Conservation (phyloP, 495 filamentous ascomycete genomes). For the Aspergillus biplanus region DNA sequence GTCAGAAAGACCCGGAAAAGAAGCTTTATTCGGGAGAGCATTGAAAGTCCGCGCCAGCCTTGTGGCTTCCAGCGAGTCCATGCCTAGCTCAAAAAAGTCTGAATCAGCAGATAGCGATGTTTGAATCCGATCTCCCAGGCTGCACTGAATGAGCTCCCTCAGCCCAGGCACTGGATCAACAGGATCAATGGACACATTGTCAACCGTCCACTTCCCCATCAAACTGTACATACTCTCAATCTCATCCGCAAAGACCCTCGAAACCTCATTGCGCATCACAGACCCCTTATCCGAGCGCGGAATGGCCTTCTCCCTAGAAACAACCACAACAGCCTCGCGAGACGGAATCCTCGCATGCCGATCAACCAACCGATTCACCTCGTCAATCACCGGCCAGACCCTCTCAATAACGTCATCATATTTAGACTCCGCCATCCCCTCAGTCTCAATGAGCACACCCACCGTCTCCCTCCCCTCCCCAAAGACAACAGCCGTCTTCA, state of each 20-base stretch:
- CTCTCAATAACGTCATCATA: slow-evolving; percentile 20
- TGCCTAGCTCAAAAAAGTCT: slow-evolving; percentile 44
- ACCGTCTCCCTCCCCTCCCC: slow-evolving; percentile 38
- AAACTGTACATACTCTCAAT: slow-evolving; percentile 31
- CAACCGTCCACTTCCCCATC: slow-evolving; percentile 19
- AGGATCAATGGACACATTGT: background rate
- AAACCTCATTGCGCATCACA: slow-evolving; percentile 33
- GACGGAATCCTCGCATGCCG: slow-evolving; percentile 34
- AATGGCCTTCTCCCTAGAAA: slow-evolving; percentile 20
- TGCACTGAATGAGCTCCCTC: background rate
- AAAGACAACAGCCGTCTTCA: slow-evolving; percentile 38
- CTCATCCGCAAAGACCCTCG: slow-evolving; percentile 33
- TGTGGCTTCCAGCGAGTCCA: slow-evolving; percentile 43
- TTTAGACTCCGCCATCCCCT: background rate
- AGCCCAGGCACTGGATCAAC: background rate
- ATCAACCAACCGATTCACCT: slow-evolving; percentile 30
- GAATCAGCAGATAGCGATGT: slow-evolving; percentile 14
- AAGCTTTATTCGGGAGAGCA: slow-evolving; percentile 1
- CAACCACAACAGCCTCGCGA: slow-evolving; percentile 31
- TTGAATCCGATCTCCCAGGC: slow-evolving; percentile 22
- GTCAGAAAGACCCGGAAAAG: background rate
- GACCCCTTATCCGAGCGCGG: slow-evolving; percentile 45
- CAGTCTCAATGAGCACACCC: slow-evolving; percentile 37
- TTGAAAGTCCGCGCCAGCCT: slow-evolving; percentile 29
- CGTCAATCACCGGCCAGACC: slow-evolving; percentile 33